phyloP scores from a whole-genome alignment of 345 rosid species.

The Eucalyptus marginata region DNA sequence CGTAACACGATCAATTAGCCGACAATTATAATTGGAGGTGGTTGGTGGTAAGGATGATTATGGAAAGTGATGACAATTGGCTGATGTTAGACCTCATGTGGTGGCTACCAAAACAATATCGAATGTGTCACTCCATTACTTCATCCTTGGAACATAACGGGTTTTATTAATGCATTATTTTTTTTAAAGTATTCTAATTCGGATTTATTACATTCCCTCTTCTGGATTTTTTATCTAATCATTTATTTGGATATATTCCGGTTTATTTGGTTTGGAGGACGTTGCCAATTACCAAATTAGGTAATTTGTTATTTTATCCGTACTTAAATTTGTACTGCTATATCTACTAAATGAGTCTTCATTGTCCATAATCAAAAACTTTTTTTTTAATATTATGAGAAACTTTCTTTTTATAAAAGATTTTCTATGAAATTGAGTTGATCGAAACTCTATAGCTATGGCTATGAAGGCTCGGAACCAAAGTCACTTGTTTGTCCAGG shows the following conservation, averaged over 20 bases:
- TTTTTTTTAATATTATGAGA: neutral
- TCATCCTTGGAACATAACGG: accelerated
- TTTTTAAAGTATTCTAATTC: neutral
- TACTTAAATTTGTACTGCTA: neutral
- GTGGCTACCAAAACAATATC: neutral
- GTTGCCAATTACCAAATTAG: neutral
- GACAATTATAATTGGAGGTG: accelerated
- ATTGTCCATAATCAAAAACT: neutral
- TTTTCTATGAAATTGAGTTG: neutral
- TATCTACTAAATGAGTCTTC: neutral
- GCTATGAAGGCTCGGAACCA: neutral
- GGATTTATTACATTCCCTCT: neutral
- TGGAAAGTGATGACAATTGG: neutral
- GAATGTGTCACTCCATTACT: neutral
- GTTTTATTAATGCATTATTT: accelerated
- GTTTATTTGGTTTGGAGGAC: neutral
- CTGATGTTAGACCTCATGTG: neutral
- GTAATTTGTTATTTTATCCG: neutral
- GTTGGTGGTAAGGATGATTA: neutral
- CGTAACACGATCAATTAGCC: neutral
- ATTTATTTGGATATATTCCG: neutral
- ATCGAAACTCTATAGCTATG: neutral
- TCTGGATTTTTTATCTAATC: neutral
- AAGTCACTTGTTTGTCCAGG: no score
- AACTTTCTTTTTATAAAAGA: neutral